phyloP scores from a whole-genome alignment of 2,329 filamentous ascomycete species.

The Colletotrichum sp. region DNA sequence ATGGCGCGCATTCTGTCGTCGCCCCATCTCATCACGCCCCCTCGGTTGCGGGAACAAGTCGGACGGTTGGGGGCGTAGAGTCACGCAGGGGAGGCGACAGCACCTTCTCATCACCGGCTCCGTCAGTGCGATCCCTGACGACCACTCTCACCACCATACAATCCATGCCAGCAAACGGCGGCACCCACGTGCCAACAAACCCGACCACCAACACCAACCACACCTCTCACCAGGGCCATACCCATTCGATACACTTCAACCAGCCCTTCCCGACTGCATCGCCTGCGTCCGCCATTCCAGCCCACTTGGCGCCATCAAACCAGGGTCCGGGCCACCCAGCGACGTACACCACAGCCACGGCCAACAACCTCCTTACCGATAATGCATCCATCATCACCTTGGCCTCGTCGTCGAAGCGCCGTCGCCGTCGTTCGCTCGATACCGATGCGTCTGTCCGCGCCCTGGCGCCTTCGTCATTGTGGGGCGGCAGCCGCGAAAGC shows the following conservation, averaged over 20 bases:
- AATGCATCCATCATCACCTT: conserved; percentile 87
- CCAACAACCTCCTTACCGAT: conserved; percentile 82
- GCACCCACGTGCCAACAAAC: conserved; percentile 18
- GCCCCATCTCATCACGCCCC: conserved; percentile 76
- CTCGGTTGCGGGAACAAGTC: conserved; percentile 74
- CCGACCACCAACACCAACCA: conserved; percentile 47
- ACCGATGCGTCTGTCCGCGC: conserved; percentile 87
- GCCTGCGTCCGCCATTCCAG: conserved; percentile 75
- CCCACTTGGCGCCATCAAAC: conserved; percentile 65
- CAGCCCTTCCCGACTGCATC: conserved; percentile 69
- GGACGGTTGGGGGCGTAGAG: conserved; percentile 70
- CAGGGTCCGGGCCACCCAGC: conserved; percentile 59
- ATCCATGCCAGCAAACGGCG: conserved; percentile 64
- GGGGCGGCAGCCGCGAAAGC: conserved; percentile 81
- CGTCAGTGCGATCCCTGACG: conserved; percentile 79
- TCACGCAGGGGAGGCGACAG: conserved; percentile 73
- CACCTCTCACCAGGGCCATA: conserved; percentile 26
- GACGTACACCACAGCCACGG: conserved; percentile 79
- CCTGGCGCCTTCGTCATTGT: conserved; percentile 81
- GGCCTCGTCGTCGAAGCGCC: conserved; percentile 81
- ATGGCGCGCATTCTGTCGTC: conserved; percentile 75
- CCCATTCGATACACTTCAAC: conserved; percentile 64
- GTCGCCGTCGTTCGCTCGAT: conserved; percentile 79
- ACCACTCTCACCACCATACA: conserved; percentile 83
- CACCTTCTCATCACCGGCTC: conserved; percentile 84